Conservation (phyloP, 345 rosid species). For the Linum lewisii region DNA sequence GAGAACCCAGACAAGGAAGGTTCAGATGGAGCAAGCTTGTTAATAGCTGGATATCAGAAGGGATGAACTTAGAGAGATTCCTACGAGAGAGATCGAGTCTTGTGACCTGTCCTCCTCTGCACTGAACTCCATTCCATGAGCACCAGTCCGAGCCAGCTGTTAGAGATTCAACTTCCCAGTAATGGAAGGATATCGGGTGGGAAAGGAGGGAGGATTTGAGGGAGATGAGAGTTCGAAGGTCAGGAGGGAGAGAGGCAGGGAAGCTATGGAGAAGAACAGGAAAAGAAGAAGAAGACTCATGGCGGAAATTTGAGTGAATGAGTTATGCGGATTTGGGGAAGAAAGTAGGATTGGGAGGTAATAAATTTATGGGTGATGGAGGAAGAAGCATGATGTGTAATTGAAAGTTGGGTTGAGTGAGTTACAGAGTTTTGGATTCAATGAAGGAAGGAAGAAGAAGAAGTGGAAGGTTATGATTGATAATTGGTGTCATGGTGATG, state of each 20-base stretch:
- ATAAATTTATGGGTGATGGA: conserved; percentile 53
- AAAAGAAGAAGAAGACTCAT: conserved; percentile 37
- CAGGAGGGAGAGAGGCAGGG: conserved; percentile 37
- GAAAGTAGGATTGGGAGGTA: conserved; percentile 18
- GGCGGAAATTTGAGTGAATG: conserved; percentile 4
- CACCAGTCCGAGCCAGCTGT: conserved; percentile 51
- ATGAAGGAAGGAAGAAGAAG: background rate
- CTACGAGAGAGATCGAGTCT: conserved; percentile 70
- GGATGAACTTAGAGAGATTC: conserved; percentile 60
- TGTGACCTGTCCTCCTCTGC: conserved; percentile 41
- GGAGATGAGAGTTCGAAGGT: conserved; percentile 59
- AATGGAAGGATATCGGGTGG: conserved; percentile 46
- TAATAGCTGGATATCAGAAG: conserved; percentile 49
- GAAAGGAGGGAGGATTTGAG: too few relatives aligned
- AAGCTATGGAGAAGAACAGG: conserved; percentile 11
- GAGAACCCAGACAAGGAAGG: too few relatives aligned
- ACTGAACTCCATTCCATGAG: conserved; percentile 75
- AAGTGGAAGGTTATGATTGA: background rate
- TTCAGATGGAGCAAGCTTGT: conserved; percentile 53
- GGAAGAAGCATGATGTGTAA: conserved; percentile 57
- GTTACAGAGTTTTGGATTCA: conserved; percentile 5
- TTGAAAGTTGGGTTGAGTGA: too few relatives aligned
- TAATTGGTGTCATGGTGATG: too few relatives aligned
- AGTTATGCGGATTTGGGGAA: conserved; percentile 26
- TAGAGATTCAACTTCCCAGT: conserved; percentile 45